Evolutionary conservation across 2,329 filamentous ascomycete species (phyloP), one percentile per base, ranked within the genome.

Genomic region (Samsoniella hepiali): DNA sequence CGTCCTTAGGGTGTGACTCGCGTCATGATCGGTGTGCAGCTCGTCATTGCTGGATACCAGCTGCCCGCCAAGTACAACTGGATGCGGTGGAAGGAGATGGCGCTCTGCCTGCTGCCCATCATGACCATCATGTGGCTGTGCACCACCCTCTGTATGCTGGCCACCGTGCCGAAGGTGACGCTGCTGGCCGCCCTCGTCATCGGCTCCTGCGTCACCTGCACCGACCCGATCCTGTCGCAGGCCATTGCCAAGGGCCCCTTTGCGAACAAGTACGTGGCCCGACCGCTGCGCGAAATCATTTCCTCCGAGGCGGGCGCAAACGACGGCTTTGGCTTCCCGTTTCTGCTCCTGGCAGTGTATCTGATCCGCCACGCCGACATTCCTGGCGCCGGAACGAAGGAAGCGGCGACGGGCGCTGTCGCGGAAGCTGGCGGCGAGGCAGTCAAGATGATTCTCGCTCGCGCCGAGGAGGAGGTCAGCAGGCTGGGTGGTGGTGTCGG

Each of bases 101-200:
- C 77, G 5, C 76, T 87, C 9, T 82, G 80, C 50, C 74, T 88
- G 6, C 67, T 88, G 7, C 85, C 85, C 2, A 76, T 86, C 66
- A 88, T 87, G 85, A 82, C 83, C 1, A 73, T 86, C 58, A 86
- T 86, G 80, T 88, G 86, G 85, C 70, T 88, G 7, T 78, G 75
- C 67, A 87, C 84, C 0, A 83, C 82, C 0, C 75, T 79, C 2
- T 87, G 84, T 65, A 78, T 88, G 50, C 71, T 85, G 38, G 75
- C 82, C 6, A 82, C 81, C 11, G 75, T 87, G 2, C 84, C 85
- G 0, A 82, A 83, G 31, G 65, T 88, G 10, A 80, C 81, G 0
- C 75, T 85, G 15, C 75, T 85, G 2, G 76, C 82, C 2, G 79
- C 82, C 1, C 73, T 88, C 47, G 84, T 84, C 27, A 84, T 88